phyloP scores from a whole-genome alignment of 345 rosid genomes.

The Heritiera littoralis region DNA sequence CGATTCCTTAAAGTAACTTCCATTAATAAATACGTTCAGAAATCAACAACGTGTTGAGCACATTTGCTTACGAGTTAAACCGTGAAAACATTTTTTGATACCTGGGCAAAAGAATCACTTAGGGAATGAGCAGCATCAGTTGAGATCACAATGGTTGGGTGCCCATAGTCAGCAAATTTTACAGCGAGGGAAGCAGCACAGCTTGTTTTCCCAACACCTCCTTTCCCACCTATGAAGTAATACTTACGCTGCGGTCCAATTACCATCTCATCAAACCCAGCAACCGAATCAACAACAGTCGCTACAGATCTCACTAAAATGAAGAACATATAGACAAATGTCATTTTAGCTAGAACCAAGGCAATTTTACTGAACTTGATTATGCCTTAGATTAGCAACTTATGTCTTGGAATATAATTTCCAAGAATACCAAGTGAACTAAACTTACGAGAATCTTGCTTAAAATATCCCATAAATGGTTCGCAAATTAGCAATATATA shows the following conservation, averaged over 20 bases:
- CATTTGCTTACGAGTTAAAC: too few relatives aligned
- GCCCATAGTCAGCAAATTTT: too few relatives aligned
- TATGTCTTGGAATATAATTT: not conserved
- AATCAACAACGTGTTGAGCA: too few relatives aligned
- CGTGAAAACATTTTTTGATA: too few relatives aligned
- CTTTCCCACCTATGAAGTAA: too few relatives aligned
- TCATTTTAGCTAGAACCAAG: conserved; percentile 12
- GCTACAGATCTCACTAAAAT: conserved; percentile 52
- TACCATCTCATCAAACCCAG: conserved; percentile 62
- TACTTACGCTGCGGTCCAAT: conserved; percentile 35
- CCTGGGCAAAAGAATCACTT: too few relatives aligned
- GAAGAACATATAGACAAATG: conserved; percentile 17
- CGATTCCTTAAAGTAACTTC: too few relatives aligned
- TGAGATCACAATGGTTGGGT: too few relatives aligned
- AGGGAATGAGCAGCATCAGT: too few relatives aligned
- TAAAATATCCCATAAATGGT: not conserved
- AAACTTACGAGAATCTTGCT: not conserved
- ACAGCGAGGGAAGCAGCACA: too few relatives aligned
- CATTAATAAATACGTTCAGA: too few relatives aligned
- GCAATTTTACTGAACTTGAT: conserved; percentile 11
- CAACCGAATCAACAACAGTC: conserved; percentile 35
- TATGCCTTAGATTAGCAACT: not conserved
- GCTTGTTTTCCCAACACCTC: too few relatives aligned
- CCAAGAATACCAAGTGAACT: not conserved
- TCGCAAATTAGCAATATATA: not conserved